Conservation (phyloP, 768 basidiomycete species). For the Ramaria sp. region DNA sequence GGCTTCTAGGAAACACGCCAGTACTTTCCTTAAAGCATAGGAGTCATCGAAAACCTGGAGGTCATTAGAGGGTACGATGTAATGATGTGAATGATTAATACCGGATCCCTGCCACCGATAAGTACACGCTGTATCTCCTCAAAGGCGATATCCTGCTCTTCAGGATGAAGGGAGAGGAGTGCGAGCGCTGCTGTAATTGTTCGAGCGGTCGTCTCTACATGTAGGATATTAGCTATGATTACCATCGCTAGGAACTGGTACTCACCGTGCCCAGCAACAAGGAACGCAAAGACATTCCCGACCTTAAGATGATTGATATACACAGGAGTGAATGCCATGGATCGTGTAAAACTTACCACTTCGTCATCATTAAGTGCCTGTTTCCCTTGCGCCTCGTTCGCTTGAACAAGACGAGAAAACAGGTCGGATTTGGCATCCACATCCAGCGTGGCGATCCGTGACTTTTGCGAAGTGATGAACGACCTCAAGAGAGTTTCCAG, state of each 20-base stretch:
- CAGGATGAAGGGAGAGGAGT: constrained; percentile 19
- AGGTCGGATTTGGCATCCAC: no score
- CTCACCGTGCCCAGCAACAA: constrained; percentile 15
- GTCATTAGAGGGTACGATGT: background rate
- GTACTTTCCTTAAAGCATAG: constrained; percentile 19
- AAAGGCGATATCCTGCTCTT: constrained; percentile 23
- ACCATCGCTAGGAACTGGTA: background rate
- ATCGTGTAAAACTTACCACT: no score
- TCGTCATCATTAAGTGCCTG: no score
- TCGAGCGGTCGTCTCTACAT: constrained; percentile 24
- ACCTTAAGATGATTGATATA: no score
- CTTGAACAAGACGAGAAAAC: no score
- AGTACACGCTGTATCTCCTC: constrained; percentile 17
- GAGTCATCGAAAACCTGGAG: constrained; percentile 15
- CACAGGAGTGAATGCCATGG: no score
- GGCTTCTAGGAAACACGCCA: constrained; percentile 20
- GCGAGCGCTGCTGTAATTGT: constrained; percentile 23
- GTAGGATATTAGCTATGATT: background rate
- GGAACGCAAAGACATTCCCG: no score
- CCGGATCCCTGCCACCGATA: constrained; percentile 9
- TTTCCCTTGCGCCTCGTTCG: no score
- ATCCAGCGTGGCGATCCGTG: no score
- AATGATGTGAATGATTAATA: background rate
- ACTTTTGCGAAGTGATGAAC: no score
- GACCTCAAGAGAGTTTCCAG: no score